Evolutionary conservation across 2,329 filamentous ascomycete species (phyloP), one percentile per base, ranked within the genome.

Genomic region (Colletotrichum shisoi): DNA sequence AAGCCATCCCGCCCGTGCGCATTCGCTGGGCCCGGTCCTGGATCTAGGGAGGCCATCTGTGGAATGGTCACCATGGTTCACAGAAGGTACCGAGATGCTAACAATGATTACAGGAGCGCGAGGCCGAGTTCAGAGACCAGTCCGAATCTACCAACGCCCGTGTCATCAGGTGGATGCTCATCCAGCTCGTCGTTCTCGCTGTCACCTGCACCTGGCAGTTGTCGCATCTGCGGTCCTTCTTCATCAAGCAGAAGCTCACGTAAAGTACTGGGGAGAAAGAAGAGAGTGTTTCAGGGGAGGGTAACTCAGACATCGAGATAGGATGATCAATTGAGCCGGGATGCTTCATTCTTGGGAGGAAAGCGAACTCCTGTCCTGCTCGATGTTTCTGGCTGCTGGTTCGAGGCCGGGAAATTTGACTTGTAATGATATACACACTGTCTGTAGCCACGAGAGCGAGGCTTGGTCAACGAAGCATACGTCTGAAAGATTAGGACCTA

Each of bases 161-260:
- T 74, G 94, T 98, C 70, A 89, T 98, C 57, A 89, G 93, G 73
- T 99, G 95, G 94, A 94, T 95, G 72, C 76, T 97, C 71, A 90
- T 98, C 72, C 95, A 99, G 80, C 83, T 98, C 68, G 85, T 89
- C 59, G 88, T 98, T 44, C 84, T 99, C 61, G 92, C 89, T 62
- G 84, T 90, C 63, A 97, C 95, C 40, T 99, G 95, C 81, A 92
- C 93, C 69, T 99, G 95, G 95, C 95, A 99, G 80, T 84, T 99
- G 53, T 96, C 93, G 61, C 94, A 99, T 81, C 86, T 99, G 74
- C 87, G 95, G 73, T 91, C 92, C 53, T 99, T 99, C 87, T 99
- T 99, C 84, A 99, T 99, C 84, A 99, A 99, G 87, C 94, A 98
- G 84, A 99, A 99, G 86, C 89, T 99, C 78, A 98, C 95, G 68